Conservation (phyloP, 768 basidiomycete species). For the Tylopilus felleus region DNA sequence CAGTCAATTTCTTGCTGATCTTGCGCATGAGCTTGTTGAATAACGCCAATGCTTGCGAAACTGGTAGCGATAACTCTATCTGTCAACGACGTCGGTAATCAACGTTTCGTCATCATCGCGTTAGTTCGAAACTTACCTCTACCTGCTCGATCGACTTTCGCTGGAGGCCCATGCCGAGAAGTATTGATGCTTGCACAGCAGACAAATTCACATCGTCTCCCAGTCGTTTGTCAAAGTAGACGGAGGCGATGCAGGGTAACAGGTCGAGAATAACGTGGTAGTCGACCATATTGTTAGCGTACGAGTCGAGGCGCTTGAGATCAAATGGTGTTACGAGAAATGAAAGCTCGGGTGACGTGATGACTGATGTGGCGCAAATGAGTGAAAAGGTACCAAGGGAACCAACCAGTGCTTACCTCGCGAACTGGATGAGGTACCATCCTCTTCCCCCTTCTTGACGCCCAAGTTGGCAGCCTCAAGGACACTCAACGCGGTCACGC, state of each 20-base stretch:
- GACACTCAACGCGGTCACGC: constrained; percentile 81
- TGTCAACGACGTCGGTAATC: constrained; percentile 28
- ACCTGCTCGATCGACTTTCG: constrained; percentile 86
- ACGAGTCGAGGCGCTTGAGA: constrained; percentile 91
- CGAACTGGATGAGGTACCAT: constrained; percentile 24
- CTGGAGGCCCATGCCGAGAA: constrained; percentile 87
- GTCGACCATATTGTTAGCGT: constrained; percentile 93
- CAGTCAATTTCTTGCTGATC: constrained; percentile 68
- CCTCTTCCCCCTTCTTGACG: constrained; percentile 41
- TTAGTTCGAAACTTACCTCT: constrained; percentile 50
- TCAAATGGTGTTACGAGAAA: constrained; percentile 85
- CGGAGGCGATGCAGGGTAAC: constrained; percentile 71
- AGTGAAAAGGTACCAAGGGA: neutral
- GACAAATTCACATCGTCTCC: constrained; percentile 67
- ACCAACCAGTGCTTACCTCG: constrained; percentile 34
- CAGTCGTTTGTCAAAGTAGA: constrained; percentile 80
- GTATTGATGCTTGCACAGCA: constrained; percentile 87
- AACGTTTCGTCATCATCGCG: neutral
- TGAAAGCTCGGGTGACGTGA: constrained; percentile 45
- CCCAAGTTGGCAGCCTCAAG: constrained; percentile 80
- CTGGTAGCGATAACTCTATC: constrained; percentile 79
- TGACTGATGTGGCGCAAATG: constrained; percentile 5
- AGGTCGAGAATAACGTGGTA: constrained; percentile 95
- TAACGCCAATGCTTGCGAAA: constrained; percentile 83
- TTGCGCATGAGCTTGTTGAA: constrained; percentile 91